phyloP scores from a whole-genome alignment of 1,139 yeast genomes.

The Scheffersomyces lignicola region DNA sequence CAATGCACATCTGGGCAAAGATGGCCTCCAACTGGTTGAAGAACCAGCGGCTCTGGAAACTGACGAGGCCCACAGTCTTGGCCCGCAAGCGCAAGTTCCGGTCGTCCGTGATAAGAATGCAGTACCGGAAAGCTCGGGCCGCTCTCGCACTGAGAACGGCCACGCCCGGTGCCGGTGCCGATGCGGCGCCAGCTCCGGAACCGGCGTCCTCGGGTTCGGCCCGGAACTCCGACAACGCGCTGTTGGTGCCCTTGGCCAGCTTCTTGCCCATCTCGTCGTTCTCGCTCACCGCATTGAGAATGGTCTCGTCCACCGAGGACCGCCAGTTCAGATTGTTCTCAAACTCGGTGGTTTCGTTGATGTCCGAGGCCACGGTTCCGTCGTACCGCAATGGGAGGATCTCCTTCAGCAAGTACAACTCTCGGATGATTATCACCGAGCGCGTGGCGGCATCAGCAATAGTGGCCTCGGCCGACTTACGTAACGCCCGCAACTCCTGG shows the following conservation, averaged over 20 bases:
- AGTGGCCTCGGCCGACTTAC: conserved; percentile 72
- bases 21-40: conserved; percentile 51
- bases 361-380: conserved; percentile 55
- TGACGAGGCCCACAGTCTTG: conserved; percentile 55
- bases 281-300: conserved; percentile 50
- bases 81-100: conserved; percentile 70
- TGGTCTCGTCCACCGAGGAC: conserved; percentile 59
- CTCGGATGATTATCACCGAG: conserved; percentile 72
- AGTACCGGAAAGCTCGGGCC: conserved; percentile 51
- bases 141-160: conserved; percentile 30
- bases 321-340: conserved; percentile 69
- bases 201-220: conserved; percentile 5
- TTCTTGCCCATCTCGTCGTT: conserved; percentile 47
- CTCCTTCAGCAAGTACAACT: conserved; percentile 57
- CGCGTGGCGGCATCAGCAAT: conserved; percentile 81
- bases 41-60: conserved; percentile 63
- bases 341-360: conserved; percentile 58
- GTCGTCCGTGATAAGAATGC: conserved; percentile 71
- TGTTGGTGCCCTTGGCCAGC: conserved; percentile 37
- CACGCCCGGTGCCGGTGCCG: too few species aligned
- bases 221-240: conserved; percentile 15
- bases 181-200: not conserved
- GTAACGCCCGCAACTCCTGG: conserved; percentile 72
- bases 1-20: conserved; percentile 41
- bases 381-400: conserved; percentile 53